Evolutionary conservation across 208 protist genomes (phyloP), one percentile per base, ranked within the genome.

Genomic region (Leishmania lainsoni): DNA sequence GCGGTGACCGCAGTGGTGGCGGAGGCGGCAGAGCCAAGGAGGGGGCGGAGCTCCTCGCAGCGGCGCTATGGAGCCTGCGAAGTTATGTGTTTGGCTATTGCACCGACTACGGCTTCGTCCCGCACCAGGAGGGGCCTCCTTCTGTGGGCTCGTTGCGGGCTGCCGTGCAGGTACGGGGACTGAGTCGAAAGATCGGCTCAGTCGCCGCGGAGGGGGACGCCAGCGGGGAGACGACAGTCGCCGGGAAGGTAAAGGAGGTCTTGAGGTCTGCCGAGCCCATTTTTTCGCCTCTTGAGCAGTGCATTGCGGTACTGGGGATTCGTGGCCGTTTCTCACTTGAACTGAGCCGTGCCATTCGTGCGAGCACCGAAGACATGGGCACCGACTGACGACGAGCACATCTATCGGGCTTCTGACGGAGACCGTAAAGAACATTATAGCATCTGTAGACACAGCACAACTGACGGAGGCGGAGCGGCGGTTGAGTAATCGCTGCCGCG

Each of bases 31-130:
- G 59, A 8, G 87, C 73, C 35, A 83, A 85, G n/a, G 76, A 80
- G 14, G 94, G 92, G 32, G 35, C 88, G 17, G 59, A 83, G 69
- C 84, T 97, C 26, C 87, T 97, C 32, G 81, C 83, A n/a, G 90
- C 83, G 16, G 92, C 89, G n/a, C 76, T 95, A 80, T 97, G 94
- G 93, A 89, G 84, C n/a, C 71, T 97, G 51, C 85, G 79, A 49
- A 78, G 84, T 48, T 91, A 90, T 78, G 78, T 92, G 45, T 71
- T 5, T 29, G 92, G 92, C 0, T 76, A 35, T 22, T 97, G 94
- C 48, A 75, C 73, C n/a, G 92, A 96, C 80, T 97, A 96, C 80
- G 51, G 54, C n/a, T 95, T 91, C 77, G 61, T 83, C 0, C 48
- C 75, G 17, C 76, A 75, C 58, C 76, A 61, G 74, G 84, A 39